Percentiles rank a stretch among this genome's conserved stretches.
Evolutionary conservation across 2,329 filamentous ascomycete species (phyloP).

Genomic region (Monosporascus sp.): DNA sequence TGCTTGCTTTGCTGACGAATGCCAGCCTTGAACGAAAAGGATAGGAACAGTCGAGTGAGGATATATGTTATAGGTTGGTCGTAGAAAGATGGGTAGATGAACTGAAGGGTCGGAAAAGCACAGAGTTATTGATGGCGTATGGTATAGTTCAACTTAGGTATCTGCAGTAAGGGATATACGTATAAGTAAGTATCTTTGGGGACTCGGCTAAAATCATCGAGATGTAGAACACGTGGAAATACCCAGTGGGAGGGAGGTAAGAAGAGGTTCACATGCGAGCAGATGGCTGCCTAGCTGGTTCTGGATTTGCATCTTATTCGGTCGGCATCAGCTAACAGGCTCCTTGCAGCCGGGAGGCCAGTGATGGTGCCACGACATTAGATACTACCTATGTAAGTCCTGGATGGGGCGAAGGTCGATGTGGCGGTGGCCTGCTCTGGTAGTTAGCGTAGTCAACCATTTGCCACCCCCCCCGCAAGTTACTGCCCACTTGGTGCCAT

Average conservation of each 20-base stretch:
- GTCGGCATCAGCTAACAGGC: neutral
- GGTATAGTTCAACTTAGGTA: too few species aligned
- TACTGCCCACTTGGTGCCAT: neutral
- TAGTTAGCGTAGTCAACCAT: neutral
- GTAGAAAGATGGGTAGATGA: too few species aligned
- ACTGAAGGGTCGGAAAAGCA: too few species aligned
- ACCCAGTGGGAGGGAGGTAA: too few species aligned
- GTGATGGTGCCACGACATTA: neutral
- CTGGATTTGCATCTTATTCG: neutral
- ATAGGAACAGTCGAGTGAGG: too few species aligned
- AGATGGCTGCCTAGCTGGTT: neutral
- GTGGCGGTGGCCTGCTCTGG: neutral
- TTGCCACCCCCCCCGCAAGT: neutral
- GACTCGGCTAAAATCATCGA: too few species aligned
- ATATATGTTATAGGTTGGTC: too few species aligned
- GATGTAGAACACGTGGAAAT: too few species aligned
- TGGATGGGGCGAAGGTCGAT: neutral
- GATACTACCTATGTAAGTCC: neutral
- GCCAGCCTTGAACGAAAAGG: too few species aligned
- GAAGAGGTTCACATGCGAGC: too few species aligned
- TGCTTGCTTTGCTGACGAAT: neutral
- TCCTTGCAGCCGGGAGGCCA: neutral
- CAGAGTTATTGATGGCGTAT: too few species aligned
- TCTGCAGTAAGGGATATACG: neutral
- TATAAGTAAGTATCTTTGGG: too few species aligned